Base-by-base conservation (phyloP, 2,329 filamentous ascomycete species). In the Colletotrichum sp. region DNA sequence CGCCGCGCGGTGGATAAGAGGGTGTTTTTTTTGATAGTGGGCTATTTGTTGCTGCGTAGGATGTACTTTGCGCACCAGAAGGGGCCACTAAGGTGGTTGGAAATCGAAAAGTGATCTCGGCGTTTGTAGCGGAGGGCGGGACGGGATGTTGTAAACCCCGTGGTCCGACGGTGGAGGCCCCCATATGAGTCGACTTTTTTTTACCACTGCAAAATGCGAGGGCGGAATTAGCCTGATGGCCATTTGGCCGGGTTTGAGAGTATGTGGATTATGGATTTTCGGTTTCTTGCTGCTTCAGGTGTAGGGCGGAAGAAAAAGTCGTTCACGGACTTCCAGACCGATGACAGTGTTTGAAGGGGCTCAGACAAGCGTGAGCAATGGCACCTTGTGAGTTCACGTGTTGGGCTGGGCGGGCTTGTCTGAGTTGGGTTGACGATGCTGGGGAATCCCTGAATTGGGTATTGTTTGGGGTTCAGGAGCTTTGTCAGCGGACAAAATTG, bases 131-230 rank as follows among this genome's bases (percentile, higher is more conserved):
- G 62, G 73, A 75, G 73, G 68, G 72, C 72, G 72, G 69, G 39
- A 55, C 73, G 73, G 73, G 64, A 48, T 66, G 30, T 71, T 72
- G 73, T 58, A 75, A 75, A 75, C 73, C 56, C 73, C 73, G 73
- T 28, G 62, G 62, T 48, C 62, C 69, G 73, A 73, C 25, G 28
- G 32, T 64, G 69, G 32, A 34, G 43, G 64, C 22, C 39, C 27
- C 43, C 25, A 28, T 43, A 65, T 65, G 58, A 61, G 58, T 61
- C 58, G 12, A 34, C 34, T 25, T 30, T 68, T 43, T 32, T 16
- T 48, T 61, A 36, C 32, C n/a, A 13, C 27, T 12, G 36, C 55
- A 36, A 32, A 48, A 10, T 36, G 27, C 28, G 58, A 30, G 56
- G 27, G 39, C 10, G 25, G n/a, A 7, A 48, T 28, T 67, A 28